Evolutionary conservation across 2,329 filamentous ascomycete species (phyloP).

Genomic region (Proliferodiscus dingleyae): DNA sequence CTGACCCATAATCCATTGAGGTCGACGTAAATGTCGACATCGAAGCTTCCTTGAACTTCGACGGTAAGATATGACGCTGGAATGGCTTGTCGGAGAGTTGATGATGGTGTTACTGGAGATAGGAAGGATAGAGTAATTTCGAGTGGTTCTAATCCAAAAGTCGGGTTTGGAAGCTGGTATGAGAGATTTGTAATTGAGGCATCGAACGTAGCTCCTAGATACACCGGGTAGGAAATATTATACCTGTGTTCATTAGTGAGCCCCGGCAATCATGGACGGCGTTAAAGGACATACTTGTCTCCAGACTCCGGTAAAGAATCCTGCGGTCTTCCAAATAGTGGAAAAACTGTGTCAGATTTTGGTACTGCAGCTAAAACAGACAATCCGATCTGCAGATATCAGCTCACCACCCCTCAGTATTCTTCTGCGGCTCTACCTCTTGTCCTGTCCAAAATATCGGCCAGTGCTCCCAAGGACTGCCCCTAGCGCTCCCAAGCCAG

Average conservation of each 20-base stretch:
- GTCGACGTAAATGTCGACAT: conserved; percentile 62
- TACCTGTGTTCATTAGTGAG: conserved; percentile 38
- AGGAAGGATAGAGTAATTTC: conserved; percentile 56
- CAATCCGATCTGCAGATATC: conserved; percentile 47
- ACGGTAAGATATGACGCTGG: conserved; percentile 78
- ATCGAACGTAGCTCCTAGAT: conserved; percentile 60
- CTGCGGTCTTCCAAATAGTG: conserved; percentile 60
- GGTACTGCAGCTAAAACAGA: conserved; percentile 58
- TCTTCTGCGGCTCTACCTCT: conserved; percentile 38
- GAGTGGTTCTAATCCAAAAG: conserved; percentile 35
- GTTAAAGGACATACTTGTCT: conserved; percentile 28
- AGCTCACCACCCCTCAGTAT: background rate
- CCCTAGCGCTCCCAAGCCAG: conserved; percentile 62
- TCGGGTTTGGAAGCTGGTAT: conserved; percentile 50
- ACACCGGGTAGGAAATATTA: conserved; percentile 53
- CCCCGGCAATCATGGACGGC: no score
- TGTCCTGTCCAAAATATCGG: conserved; percentile 79
- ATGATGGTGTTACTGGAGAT: conserved; percentile 32
- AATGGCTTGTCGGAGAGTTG: conserved; percentile 30
- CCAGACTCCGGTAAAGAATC: conserved; percentile 47
- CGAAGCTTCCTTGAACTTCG: conserved; percentile 60
- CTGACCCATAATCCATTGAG: conserved; percentile 78
- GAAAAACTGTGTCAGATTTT: conserved; percentile 55
- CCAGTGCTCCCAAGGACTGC: conserved; percentile 76
- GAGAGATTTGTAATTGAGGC: conserved; percentile 67